A percentile compares a stretch with the other conserved stretches of the same genome.
Conservation (phyloP, 768 basidiomycete species). For the Mrakia gelida region DNA sequence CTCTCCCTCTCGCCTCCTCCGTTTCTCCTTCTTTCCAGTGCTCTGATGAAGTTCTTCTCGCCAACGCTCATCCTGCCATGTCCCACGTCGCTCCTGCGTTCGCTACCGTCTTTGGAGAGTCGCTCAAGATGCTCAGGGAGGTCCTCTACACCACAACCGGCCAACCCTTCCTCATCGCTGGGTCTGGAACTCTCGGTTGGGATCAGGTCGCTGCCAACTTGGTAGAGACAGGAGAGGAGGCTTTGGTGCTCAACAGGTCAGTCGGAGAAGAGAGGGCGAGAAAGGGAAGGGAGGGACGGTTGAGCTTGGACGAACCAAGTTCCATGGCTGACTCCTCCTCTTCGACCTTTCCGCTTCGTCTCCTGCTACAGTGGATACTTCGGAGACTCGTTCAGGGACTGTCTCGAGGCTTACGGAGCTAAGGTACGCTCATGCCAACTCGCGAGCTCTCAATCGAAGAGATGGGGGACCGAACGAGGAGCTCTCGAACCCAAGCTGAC, state of each 20-base stretch:
- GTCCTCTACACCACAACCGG: constrained; percentile 67
- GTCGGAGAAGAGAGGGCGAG: constrained; percentile 2
- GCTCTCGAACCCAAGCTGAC: neutral
- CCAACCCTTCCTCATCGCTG: constrained; percentile 90
- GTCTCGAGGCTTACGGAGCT: constrained; percentile 78
- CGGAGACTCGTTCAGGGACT: constrained; percentile 68
- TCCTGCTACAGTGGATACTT: constrained; percentile 76
- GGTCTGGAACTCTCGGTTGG: constrained; percentile 95
- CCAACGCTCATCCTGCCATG: constrained; percentile 87
- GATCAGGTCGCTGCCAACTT: constrained; percentile 92
- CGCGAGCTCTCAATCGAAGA: neutral
- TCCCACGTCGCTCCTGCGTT: constrained; percentile 81
- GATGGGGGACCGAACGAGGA: neutral
- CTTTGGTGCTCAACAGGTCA: constrained; percentile 21
- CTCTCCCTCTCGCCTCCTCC: neutral
- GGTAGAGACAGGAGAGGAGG: constrained; percentile 51
- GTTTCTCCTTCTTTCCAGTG: neutral
- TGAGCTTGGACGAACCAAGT: constrained; percentile 58
- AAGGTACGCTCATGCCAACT: constrained; percentile 46
- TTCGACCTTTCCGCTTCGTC: neutral
- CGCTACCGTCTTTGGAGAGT: constrained; percentile 72
- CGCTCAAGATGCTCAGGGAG: constrained; percentile 47
- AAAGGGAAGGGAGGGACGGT: constrained; percentile 5
- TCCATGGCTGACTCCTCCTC: neutral
- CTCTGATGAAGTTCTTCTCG: constrained; percentile 65